Base-by-base conservation (phyloP, 108 stramenopile genomes). In the Chaetoceros tenuissimus region DNA sequence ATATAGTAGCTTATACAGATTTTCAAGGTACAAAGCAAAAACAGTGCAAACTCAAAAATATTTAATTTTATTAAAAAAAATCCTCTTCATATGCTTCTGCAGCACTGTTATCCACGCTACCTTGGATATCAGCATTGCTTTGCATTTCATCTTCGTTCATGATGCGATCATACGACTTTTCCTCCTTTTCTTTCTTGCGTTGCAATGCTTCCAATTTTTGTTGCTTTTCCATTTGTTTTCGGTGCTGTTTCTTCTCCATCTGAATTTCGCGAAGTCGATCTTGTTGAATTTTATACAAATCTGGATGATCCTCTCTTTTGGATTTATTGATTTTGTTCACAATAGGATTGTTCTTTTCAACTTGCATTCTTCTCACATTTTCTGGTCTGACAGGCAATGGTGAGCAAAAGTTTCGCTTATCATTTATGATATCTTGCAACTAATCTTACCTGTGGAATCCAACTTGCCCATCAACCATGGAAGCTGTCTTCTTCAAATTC, bases 51-150 rank as follows among this genome's bases (percentile, higher is more conserved):
- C n/a, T n/a, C n/a, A n/a, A n/a, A n/a, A n/a, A n/a, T n/a, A n/a
- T n/a, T n/a, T n/a, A n/a, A n/a, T n/a, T n/a, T n/a, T n/a, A n/a
- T 78, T 52, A 81, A 64, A 81, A 78, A 68, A 81, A 81, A 63
- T 81, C 80, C 31, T 81, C 80, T 66, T 81, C 80, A 59, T 80
- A 91, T 57, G 84, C 89, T 71, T 91, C 85, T 51, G 89, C 89
- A 29, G 89, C 89, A 18, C 85, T 79, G 10, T 80, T 40, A 73
- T 91, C 89, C 1, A 64, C 85, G 0, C 85, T 83, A 13, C 77
- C 89, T 55, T 82, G 56, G 27, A 77, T 64, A 10, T 91, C 79
- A 24, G 71, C 57, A 40, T 61, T 80, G 8, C 71, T 74, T 1
- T 68, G 82, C 83, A 84, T 90, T 24, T 82, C 77, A 22, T 67